Base-by-base conservation (phyloP, 306 rosid species). In the Cucurbita ficifolia region DNA sequence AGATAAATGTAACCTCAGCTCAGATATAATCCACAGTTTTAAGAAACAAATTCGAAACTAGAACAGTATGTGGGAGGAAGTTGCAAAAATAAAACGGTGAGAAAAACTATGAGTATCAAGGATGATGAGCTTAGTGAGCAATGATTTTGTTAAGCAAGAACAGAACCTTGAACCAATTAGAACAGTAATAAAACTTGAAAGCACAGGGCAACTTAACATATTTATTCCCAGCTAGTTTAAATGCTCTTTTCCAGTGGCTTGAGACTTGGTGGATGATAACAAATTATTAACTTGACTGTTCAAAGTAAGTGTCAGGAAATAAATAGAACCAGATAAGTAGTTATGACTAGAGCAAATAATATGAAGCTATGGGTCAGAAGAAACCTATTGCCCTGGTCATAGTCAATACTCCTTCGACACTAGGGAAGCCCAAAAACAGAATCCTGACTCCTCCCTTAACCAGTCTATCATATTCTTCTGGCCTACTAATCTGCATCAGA, bases 341-440 rank as follows among this genome's bases (percentile, higher is more conserved):
- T 40, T 65, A 43, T 18, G 36, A 42, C 36, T 42, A 9, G n/a
- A 65, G 57, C 55, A 57, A 19, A 69, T n/a, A 42, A 33, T 8
- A 24, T 24, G 60, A 49, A 33, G 60, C 33, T 50, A 9, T 29
- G 40, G n/a, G 48, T 70, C 12, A 56, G 70, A 69, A 21, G 10
- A 58, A 59, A 82, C 82, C 77, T 75, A 78, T 70, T 7, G 85
- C 72, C 78, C 82, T 57, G 17, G 82, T 69, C 85, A 82, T 75
- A 6, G 72, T 40, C 9, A 82, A 78, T 70, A 78, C 53, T 36
- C 80, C 82, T 59, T 78, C 77, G 3, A 82, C 80, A 38, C 79
- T 68, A 53, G 82, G 79, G 57, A 79, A 69, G 38, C 65, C 75
- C 13, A 64, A 11, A 62, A 59, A 78, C 61, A 75, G 42, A 61